A percentile compares a stretch with the other conserved stretches of the same genome.
Conservation (phyloP, 441 rosid species). For the Adansonia grandidieri region DNA sequence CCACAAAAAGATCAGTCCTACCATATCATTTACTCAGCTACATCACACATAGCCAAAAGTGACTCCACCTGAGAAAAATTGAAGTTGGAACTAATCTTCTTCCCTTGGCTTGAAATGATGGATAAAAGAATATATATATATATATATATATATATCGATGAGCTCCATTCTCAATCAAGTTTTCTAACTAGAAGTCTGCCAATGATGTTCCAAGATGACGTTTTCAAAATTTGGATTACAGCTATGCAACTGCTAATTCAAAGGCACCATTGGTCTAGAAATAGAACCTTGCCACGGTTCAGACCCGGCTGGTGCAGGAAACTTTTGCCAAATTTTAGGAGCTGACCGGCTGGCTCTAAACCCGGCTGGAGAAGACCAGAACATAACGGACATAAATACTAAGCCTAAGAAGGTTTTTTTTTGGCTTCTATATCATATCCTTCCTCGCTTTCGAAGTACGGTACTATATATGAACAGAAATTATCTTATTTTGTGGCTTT, state of each 20-base stretch:
- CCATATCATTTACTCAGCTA: background rate
- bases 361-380: too few species aligned
- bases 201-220: background rate
- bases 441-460: background rate
- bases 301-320: constrained; percentile 68
- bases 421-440: background rate
- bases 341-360: too few species aligned
- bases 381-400: too few species aligned
- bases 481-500: too few species aligned
- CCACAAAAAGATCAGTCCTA: background rate
- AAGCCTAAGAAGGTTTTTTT: background rate
- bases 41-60: background rate
- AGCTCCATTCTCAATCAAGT: background rate
- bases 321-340: background rate
- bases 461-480: background rate
- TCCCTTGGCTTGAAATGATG: background rate
- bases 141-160: background rate
- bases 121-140: background rate
- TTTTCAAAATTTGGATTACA: too few species aligned
- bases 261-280: constrained; percentile 15
- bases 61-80: background rate
- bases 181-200: background rate
- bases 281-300: constrained; percentile 80
- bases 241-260: too few species aligned
- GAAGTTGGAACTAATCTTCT: background rate